These are phyloP conservation scores for Agastache rugosa DNA, from an alignment of 257 asterid species.

Conservation along the genomic window DNA sequence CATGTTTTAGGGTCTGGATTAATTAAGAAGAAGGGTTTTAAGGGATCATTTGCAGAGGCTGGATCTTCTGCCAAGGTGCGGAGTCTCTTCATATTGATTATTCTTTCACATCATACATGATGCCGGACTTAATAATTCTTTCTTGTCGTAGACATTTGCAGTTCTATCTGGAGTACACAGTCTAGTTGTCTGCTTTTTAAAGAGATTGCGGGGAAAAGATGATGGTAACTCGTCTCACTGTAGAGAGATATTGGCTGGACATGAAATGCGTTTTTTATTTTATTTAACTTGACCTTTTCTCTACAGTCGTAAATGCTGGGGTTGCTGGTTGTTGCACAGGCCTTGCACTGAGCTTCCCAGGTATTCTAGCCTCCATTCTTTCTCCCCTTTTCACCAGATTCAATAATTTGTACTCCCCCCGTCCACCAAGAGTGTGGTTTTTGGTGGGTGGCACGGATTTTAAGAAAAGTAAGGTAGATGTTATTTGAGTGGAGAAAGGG, in stretches of 20 bases:
- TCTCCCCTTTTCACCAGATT: constrained; percentile 1
- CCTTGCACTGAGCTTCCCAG: constrained; percentile 92
- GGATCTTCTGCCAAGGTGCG: constrained; percentile 89
- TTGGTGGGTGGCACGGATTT: too few relatives aligned
- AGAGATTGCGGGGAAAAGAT: constrained; percentile 87
- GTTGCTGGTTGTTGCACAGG: constrained; percentile 99
- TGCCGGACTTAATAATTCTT: not conserved
- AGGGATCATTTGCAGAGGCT: constrained; percentile 79
- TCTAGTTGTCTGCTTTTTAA: constrained; percentile 80
- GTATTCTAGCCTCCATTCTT: constrained; percentile 39
- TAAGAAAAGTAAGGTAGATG: too few relatives aligned
- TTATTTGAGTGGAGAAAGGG: too few relatives aligned
- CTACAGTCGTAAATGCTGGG: constrained; percentile 85
- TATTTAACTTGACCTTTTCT: constrained; percentile 26
- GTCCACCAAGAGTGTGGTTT: too few relatives aligned
- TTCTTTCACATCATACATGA: not conserved
- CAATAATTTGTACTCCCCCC: not conserved
- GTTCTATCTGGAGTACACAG: constrained; percentile 92
- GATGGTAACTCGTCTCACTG: constrained; percentile 60
- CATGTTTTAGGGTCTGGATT: constrained; percentile 69
- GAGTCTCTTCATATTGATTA: constrained; percentile 3
- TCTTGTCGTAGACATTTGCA: constrained; percentile 70
- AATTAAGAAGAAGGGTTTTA: constrained; percentile 72
- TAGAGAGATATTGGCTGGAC: not conserved
- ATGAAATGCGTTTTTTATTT: not conserved